Evolutionary conservation across 106 monocot genomes (phyloP), one percentile per base, ranked within the genome.

Genomic region (Dioscorea dumetorum): DNA sequence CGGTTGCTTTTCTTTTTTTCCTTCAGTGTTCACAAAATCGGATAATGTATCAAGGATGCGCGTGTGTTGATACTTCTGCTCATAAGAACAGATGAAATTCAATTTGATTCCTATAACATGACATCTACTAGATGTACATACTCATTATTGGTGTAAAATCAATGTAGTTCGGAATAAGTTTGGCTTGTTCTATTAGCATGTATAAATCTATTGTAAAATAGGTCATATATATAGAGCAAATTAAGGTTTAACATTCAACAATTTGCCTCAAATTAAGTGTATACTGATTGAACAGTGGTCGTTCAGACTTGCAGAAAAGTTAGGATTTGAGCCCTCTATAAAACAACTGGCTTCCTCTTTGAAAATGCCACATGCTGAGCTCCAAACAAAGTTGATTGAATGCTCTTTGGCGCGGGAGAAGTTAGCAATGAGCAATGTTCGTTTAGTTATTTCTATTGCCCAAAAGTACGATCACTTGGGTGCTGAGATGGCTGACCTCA

Each of bases 381-480:
- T 92, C 41, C 78, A 75, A 22, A 70, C 80, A 49, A 99, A 79
- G 33, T 41, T 87, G 68, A 74, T 83, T 11, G 97, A 89, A 84
- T 82, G 84, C 71, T 92, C 90, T 74, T 73, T 87, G 51, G 97
- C 97, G 68, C 90, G 81, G 67, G 92, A 99, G 74, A 99, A 85
- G 72, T 74, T 87, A 28, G 69, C 79, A 18, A 99, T 93, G 87
- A 87, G 89, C 62, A 99, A 99, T 77, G 64, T 99, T 71, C 92
- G 97, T 56, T 73, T 99, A 53, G 97, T 99, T 53, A 87, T 87
- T 72, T 99, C 92, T 24, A 92, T 99, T 74, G 97, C 97, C 12
- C 92, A 90, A 61, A 99, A 93, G 63, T 99, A 87, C 69, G 92
- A 99, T 49, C 90, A 90, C 74, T 68, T 99, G 72, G 97, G 97